Conservation (phyloP, 345 rosid species). For the Lagerstroemia speciosa region DNA sequence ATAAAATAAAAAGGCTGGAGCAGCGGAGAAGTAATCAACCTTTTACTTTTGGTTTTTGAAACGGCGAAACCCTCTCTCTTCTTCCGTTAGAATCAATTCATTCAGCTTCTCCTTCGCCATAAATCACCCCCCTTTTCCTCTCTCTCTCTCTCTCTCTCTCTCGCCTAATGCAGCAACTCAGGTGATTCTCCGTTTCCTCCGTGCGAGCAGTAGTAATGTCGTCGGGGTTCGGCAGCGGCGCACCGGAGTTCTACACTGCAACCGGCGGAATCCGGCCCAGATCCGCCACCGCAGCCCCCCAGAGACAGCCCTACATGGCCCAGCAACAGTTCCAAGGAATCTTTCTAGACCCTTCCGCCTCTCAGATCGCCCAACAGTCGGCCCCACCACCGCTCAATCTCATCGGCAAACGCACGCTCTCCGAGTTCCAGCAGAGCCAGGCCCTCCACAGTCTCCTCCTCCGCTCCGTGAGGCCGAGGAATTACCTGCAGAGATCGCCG, state of each 20-base stretch:
- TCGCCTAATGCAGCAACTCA: conserved; percentile 7
- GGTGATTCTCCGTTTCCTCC: background rate
- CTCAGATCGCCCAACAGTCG: conserved; percentile 47
- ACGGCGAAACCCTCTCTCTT: conserved; percentile 14
- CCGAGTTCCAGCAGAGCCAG: conserved; percentile 53
- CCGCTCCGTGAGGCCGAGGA: conserved; percentile 77
- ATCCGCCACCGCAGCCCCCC: conserved; percentile 8
- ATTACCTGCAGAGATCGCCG: conserved; percentile 36
- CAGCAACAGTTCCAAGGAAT: conserved; percentile 55
- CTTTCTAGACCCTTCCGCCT: conserved; percentile 38
- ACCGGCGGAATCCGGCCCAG: conserved; percentile 42
- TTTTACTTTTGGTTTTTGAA: background rate
- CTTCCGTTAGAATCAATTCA: background rate
- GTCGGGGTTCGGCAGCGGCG: conserved; percentile 70
- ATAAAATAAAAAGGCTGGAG: background rate
- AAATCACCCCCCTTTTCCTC: background rate
- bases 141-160: conserved; percentile 7
- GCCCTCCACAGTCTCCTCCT: conserved; percentile 36
- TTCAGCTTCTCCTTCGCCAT: background rate
- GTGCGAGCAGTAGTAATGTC: conserved; percentile 33
- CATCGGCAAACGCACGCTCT: conserved; percentile 59
- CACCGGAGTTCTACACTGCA: conserved; percentile 42
- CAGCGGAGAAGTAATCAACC: background rate
- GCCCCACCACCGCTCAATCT: conserved; percentile 19
- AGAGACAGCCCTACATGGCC: conserved; percentile 29